These are phyloP conservation scores for Brassica napus DNA, from an alignment of 345 rosid genomes.

Conservation along the genomic window Da-Ae NC_063434.1:7741501-7742000, in stretches of 20 bases:
- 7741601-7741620: background rate
- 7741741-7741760: background rate
- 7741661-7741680: constrained; percentile 17
- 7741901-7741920: constrained; percentile 66
- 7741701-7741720: background rate
- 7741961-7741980: constrained; percentile 46
- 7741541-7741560: constrained; percentile 59
- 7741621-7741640: background rate
- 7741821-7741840: background rate
- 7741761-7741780: background rate
- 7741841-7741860: background rate
- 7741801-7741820: background rate
- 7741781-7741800: background rate
- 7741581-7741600: background rate
- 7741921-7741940: constrained; percentile 99
- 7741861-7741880: background rate
- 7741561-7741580: constrained; percentile 44
- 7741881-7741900: background rate
- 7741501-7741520: constrained; percentile 30
- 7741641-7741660: constrained; percentile 9
- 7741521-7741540: constrained; percentile 38
- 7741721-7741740: background rate
- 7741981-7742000: background rate
- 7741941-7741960: constrained; percentile 99
- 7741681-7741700: constrained; percentile 5